Conservation (phyloP, 179 eudicot genomes). For the Silene vulgaris region DNA sequence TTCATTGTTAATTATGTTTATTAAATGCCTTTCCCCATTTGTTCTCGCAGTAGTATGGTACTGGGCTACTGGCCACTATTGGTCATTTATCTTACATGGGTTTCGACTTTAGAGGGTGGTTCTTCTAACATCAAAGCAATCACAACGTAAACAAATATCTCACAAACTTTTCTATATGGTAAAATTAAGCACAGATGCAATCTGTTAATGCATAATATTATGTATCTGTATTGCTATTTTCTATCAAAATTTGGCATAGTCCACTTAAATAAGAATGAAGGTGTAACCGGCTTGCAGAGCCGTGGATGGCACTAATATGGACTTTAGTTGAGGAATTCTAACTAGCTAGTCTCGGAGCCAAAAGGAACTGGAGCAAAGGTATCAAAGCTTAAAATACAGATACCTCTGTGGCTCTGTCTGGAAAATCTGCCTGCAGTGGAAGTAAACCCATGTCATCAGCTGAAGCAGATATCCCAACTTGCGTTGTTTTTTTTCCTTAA, state of each 20-base stretch:
- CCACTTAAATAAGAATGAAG: constrained; percentile 3
- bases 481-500: background rate
- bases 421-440: constrained; percentile 5
- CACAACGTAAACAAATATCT: background rate
- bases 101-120: background rate
- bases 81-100: too few species aligned
- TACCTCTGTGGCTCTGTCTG: background rate
- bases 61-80: background rate
- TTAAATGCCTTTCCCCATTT: background rate
- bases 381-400: constrained; percentile 13
- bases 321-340: constrained; percentile 16
- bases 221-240: constrained; percentile 10
- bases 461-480: constrained; percentile 6
- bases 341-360: constrained; percentile 19
- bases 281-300: constrained; percentile 18
- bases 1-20: background rate
- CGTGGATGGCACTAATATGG: constrained; percentile 16
- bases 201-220: background rate
- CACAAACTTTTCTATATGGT: constrained; percentile 4
- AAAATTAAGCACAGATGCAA: background rate
- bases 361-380: constrained; percentile 14
- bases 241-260: constrained; percentile 28
- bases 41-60: background rate
- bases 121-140: background rate
- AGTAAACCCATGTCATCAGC: constrained; percentile 8